Evolutionary conservation across 2,329 filamentous ascomycete genomes (phyloP).

Genomic region (Fusarium sp.): DNA sequence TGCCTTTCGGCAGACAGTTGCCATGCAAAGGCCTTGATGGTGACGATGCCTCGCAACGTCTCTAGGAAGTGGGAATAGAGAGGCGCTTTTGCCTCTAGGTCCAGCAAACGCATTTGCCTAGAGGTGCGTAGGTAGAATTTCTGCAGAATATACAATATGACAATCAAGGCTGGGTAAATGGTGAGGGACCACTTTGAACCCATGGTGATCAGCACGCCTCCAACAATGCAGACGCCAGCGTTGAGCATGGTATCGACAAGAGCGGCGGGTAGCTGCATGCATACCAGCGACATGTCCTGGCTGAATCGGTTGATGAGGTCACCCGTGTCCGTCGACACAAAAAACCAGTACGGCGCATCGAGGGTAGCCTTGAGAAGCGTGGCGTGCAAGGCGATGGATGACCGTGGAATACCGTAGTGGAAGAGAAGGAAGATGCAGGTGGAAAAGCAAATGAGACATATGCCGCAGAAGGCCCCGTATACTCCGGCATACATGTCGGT

Average conservation of each 20-base stretch:
- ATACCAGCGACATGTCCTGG: slow-evolving; percentile 57
- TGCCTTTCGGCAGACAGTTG: not conserved
- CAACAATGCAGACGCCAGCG: not conserved
- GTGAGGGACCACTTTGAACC: slow-evolving; percentile 60
- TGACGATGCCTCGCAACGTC: slow-evolving; percentile 67
- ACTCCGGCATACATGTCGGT: too few relatives aligned
- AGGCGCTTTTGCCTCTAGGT: slow-evolving; percentile 71
- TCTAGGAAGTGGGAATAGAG: slow-evolving; percentile 71
- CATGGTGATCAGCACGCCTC: slow-evolving; percentile 50
- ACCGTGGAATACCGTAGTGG: too few relatives aligned
- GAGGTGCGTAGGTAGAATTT: slow-evolving; percentile 72
- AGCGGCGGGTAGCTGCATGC: slow-evolving; percentile 52
- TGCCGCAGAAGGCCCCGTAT: too few relatives aligned
- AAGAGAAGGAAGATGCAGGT: too few relatives aligned
- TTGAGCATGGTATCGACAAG: slow-evolving; percentile 41
- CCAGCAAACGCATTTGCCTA: slow-evolving; percentile 70
- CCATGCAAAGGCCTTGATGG: slow-evolving; percentile 67
- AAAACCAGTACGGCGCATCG: slow-evolving; percentile 51
- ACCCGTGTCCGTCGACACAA: slow-evolving; percentile 52
- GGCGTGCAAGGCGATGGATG: too few relatives aligned
- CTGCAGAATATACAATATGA: slow-evolving; percentile 65
- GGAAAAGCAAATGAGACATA: too few relatives aligned
- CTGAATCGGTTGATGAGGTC: slow-evolving; percentile 55
- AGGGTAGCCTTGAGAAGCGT: not conserved
- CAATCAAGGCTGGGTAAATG: slow-evolving; percentile 64